phyloP scores from a whole-genome alignment of 768 basidiomycete species.

The Suillus fuscotomentosus region DNA sequence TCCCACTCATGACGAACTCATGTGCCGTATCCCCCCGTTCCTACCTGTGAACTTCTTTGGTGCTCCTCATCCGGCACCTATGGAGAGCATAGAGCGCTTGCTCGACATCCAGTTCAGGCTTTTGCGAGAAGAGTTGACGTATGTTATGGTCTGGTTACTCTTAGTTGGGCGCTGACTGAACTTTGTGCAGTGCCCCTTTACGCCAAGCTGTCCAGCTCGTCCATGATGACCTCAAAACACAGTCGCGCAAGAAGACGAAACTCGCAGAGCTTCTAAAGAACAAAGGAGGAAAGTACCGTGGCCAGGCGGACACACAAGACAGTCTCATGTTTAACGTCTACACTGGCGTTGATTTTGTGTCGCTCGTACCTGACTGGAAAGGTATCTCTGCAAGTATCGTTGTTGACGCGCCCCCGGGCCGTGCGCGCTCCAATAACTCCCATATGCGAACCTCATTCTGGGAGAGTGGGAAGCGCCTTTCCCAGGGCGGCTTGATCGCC shows the following conservation, averaged over 20 bases:
- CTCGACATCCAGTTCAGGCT: constrained; percentile 77
- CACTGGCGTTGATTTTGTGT: constrained; percentile 47
- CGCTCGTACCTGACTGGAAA: constrained; percentile 47
- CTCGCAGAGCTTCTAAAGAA: constrained; percentile 47
- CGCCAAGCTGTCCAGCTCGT: constrained; percentile 50
- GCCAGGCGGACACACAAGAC: constrained; percentile 39
- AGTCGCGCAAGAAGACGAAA: constrained; percentile 28
- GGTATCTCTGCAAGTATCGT: constrained; percentile 48
- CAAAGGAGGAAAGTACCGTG: constrained; percentile 60
- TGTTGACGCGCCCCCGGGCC: constrained; percentile 55
- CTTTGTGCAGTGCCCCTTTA: constrained; percentile 45
- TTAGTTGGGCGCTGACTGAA: not conserved
- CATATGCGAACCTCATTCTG: constrained; percentile 51
- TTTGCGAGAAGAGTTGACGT: constrained; percentile 71
- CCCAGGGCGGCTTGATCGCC: constrained; percentile 62
- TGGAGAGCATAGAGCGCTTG: constrained; percentile 59
- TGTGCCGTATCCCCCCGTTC: constrained; percentile 47
- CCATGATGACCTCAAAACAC: constrained; percentile 39
- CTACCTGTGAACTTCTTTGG: constrained; percentile 58
- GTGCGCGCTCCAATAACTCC: constrained; percentile 41
- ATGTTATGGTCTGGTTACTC: constrained; percentile 16
- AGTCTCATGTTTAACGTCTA: constrained; percentile 63
- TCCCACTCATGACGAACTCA: constrained; percentile 67
- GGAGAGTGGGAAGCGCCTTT: constrained; percentile 61
- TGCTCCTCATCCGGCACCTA: constrained; percentile 61